Base-by-base conservation (phyloP, 768 basidiomycete species). In the Pleurotus tuber-regium region DNA sequence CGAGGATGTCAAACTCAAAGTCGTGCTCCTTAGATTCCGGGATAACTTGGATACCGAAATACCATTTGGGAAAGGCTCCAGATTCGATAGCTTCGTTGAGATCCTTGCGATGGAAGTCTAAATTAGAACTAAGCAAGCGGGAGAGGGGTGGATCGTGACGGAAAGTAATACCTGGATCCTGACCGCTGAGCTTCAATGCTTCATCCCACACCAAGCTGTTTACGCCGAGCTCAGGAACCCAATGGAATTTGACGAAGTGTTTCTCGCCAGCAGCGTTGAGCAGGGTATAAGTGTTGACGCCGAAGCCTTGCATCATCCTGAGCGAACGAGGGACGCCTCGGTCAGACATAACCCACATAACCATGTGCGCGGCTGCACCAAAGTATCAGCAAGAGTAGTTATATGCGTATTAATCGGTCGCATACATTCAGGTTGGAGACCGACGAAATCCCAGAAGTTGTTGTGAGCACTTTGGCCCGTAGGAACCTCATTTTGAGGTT, bases 171-270 rank as follows among this genome's bases (percentile, higher is more conserved):
- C 82, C 82, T 29, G 93, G 92, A 66, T 95, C 92, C 64, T 92
- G 89, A 0, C 89, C 88, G 12, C 57, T 54, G 33, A 95, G 78
- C 64, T 94, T 94, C 54, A 95, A 71, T 1, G 89, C 89, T 59
- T 97, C 93, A 55, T 96, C 92, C 92, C 93, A 96, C 4, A 87
- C 72, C 12, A 95, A 70, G 52, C 83, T 86, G 62, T 93, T 88
- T 1, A 88, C 87, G 18, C 92, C 92, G 12, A 93, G 77, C 66
- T 92, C 80, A 14, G 92, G 82, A 31, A 79, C 80, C 74, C 82
- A 89, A 66, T 93, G 89, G 65, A 92, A 94, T 65, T 94, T 95
- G 68, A 94, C 92, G 58, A 95, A 95, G 50, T 78, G 76, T 1
- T 83, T 78, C 59, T 91, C 76, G 38, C 84, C 84, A 23, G 78